Evolutionary conservation across 352 stramenopile genomes (phyloP), one percentile per base, ranked within the genome.

Genomic region (Globisporangium megalacanthum): DNA sequence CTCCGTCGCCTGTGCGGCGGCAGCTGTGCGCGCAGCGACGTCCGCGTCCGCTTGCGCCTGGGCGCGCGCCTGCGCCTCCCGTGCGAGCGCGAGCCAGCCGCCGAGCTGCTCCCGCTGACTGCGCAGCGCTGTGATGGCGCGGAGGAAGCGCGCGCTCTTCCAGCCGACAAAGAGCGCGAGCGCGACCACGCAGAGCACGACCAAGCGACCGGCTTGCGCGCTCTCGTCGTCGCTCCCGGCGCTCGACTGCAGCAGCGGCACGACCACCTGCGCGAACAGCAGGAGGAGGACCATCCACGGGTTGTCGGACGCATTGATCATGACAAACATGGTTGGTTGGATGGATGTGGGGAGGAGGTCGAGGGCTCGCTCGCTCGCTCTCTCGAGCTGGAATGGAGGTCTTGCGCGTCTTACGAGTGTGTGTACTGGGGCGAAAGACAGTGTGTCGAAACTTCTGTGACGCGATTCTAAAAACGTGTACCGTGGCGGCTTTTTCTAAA

Each of bases 211-310:
- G 49, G 73, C 81, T 55, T 77, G 60, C 54, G 68, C 79, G 58
- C 58, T 68, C 29, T 60, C 52, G 11, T 65, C 62, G 3, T 85
- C 78, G 62, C 75, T 77, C 22, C 75, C 82, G 17, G 80, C 78
- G 60, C 76, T 83, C 60, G 73, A 87, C 72, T 91, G 81, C 52
- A 91, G 73, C 39, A 89, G 62, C 51, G 81, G 78, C 59, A 91
- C 79, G 44, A 89, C 66, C 35, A 89, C 78, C 60, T 92, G 82
- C 50, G 85, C 79, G 64, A 92, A 83, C 22, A 92, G 72, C 54
- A 89, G 64, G 64, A 92, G 68, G 55, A 69, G 73, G 56, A 92
- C 75, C 69, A 92, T 84, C 82, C 79, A 89, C 11, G 82, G 82
- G 63, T 89, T 92, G 67, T 89, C 76, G 51, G 77, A 84, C 52